These are phyloP conservation scores for Acacia acuminata DNA, from an alignment of 306 rosid genomes.

Conservation along the genomic window DNA sequence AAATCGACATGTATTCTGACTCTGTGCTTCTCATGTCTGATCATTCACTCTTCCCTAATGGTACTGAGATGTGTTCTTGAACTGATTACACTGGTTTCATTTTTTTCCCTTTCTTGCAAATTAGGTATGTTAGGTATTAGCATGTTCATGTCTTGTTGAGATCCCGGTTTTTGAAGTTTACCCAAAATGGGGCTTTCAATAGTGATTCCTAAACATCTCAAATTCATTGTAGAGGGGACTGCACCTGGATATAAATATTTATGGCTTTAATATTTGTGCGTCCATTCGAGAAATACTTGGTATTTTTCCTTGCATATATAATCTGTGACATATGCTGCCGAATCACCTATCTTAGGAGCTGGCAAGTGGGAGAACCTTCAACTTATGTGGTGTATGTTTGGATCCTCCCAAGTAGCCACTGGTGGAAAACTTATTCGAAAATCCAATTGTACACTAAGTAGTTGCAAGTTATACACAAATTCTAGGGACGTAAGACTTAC, in stretches of 20 bases:
- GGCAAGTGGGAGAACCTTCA: slow-evolving; percentile 7
- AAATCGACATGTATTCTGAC: slow-evolving; percentile 56
- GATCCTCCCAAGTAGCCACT: neutral
- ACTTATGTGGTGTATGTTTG: neutral
- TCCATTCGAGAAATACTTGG: neutral
- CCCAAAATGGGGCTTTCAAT: neutral
- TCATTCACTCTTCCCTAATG: slow-evolving; percentile 70
- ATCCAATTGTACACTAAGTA: no score
- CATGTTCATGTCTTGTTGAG: neutral
- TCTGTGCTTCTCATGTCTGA: slow-evolving; percentile 78
- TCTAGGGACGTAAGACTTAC: no score
- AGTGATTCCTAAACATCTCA: neutral
- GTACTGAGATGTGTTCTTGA: slow-evolving; percentile 42
- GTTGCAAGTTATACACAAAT: no score
- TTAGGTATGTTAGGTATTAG: neutral
- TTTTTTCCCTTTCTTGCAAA: neutral
- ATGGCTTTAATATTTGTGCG: neutral
- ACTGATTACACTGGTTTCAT: slow-evolving; percentile 1
- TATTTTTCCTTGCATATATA: neutral
- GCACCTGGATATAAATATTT: neutral
- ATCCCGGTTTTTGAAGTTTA: neutral
- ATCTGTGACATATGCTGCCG: slow-evolving; percentile 5
- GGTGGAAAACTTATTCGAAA: neutral
- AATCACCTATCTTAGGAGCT: neutral
- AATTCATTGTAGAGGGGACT: slow-evolving; percentile 5